A percentile compares a stretch with the other conserved stretches of the same genome.
These are phyloP conservation scores for Salix udensis DNA, from an alignment of 345 rosid species.

Conservation along the genomic window DNA sequence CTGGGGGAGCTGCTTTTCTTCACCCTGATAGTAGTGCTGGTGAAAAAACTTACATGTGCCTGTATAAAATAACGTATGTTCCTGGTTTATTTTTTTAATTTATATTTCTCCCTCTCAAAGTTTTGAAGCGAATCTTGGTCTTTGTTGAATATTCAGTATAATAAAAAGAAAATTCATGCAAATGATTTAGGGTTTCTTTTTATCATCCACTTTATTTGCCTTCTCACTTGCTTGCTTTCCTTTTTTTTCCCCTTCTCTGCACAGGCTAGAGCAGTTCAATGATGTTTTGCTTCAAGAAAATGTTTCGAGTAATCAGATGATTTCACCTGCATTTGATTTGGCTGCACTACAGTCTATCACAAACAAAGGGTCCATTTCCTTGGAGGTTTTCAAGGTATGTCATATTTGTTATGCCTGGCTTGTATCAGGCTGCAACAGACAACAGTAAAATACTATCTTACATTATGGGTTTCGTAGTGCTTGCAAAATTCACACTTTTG, in stretches of 20 bases:
- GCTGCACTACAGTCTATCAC: constrained; percentile 35
- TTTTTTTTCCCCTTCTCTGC: neutral
- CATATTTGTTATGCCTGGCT: neutral
- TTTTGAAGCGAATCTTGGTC: neutral
- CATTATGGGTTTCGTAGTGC: neutral
- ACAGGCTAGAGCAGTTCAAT: constrained; percentile 93
- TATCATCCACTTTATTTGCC: neutral
- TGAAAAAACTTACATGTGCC: constrained; percentile 52
- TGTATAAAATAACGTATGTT: constrained; percentile 77
- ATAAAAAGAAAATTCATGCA: too few relatives aligned
- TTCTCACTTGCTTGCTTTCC: neutral
- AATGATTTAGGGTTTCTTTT: neutral
- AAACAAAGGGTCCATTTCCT: constrained; percentile 39
- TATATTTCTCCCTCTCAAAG: neutral
- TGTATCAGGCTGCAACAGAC: neutral
- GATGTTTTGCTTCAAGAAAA: constrained; percentile 82
- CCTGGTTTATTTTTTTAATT: neutral
- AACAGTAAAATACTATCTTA: neutral
- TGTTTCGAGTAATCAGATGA: constrained; percentile 26
- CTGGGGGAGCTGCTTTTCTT: constrained; percentile 85
- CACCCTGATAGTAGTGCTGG: constrained; percentile 46
- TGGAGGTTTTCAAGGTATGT: constrained; percentile 58
- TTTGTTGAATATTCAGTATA: too few relatives aligned
- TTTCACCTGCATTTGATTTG: constrained; percentile 50
- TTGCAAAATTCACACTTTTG: neutral